phyloP scores from a whole-genome alignment of 768 basidiomycete species.

The Termitomyces eurrhizus region DNA sequence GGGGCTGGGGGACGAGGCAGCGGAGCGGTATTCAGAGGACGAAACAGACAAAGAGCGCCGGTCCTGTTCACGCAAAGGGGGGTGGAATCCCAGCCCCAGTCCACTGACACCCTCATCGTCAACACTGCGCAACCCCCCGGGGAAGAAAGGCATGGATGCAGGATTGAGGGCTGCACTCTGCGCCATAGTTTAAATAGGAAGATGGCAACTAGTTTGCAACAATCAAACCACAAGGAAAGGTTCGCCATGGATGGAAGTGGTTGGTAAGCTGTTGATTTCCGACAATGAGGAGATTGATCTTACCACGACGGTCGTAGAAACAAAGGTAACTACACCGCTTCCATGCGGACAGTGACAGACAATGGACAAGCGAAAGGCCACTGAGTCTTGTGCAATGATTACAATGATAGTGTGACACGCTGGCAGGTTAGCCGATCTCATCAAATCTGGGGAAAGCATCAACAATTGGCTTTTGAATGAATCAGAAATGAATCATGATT shows the following conservation, averaged over 20 bases:
- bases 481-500: neutral
- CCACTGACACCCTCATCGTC: constrained; percentile 51
- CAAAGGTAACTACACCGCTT: constrained; percentile 31
- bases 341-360: constrained; percentile 34
- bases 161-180: constrained; percentile 78
- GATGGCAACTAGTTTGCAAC: constrained; percentile 33
- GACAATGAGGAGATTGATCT: constrained; percentile 19
- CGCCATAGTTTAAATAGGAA: constrained; percentile 49
- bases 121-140: constrained; percentile 54
- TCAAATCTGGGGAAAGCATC: constrained; percentile 9
- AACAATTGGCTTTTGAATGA: neutral
- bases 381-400: constrained; percentile 6
- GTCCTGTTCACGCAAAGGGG: constrained; percentile 43
- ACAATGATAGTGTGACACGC: constrained; percentile 10
- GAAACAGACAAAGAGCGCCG: constrained; percentile 53
- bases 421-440: constrained; percentile 11
- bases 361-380: constrained; percentile 6
- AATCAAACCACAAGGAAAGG: constrained; percentile 32
- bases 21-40: constrained; percentile 62
- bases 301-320: constrained; percentile 24
- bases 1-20: constrained; percentile 69
- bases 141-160: constrained; percentile 82
- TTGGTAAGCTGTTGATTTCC: constrained; percentile 29
- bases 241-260: constrained; percentile 27
- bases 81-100: constrained; percentile 41